Base-by-base conservation (phyloP, 192 early-diverging fungal species). In the Coemansia asiatica region DNA sequence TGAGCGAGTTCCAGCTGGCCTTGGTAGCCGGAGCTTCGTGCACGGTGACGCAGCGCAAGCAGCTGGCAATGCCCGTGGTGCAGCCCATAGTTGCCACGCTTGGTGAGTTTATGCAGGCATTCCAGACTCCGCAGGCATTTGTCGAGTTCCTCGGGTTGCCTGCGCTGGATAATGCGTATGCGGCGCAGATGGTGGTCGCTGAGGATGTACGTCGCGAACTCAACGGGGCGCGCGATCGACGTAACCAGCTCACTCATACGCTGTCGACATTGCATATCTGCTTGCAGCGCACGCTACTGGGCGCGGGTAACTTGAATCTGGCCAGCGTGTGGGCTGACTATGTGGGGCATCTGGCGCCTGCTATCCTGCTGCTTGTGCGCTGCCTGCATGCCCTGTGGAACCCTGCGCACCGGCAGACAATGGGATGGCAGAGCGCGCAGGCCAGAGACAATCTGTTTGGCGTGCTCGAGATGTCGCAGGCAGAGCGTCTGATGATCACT, bases 1-100 rank as follows among this genome's bases (percentile, higher is more conserved):
- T 81, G 48, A 49, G 68, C 60, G 79, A 81, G 60, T 81, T 81
- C 59, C 79, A 67, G 35, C 53, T 81, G 23, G 65, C 79, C 18
- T 44, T 81, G 9, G 61, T 75, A 23, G 68, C 72, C 1, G 77
- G 77, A 9, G 73, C 79, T 1, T 55, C 68, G 13, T 51, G 67
- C 46, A 54, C 64, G 5, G 54, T 75, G 54, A 22, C 69, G 4
- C 40, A 69, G 51, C 79, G 73, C 63, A 62, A 56, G 36, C 66
- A 65, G 15, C 66, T 81, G 36, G 79, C 79, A 2, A 61, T 26
- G 29, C 73, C 79, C 15, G 47, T 81, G 4, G 46, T 81, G 6
- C 73, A 38, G 63, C 79, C 79, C 38, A 48, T 81, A 1, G 50
- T 75, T 28, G 69, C 72, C 9, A 53, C 72, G 4, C 56, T 81